These are phyloP conservation scores for Sarcodon aspratus DNA, from an alignment of 768 basidiomycete genomes.

Conservation along the genomic window DNA sequence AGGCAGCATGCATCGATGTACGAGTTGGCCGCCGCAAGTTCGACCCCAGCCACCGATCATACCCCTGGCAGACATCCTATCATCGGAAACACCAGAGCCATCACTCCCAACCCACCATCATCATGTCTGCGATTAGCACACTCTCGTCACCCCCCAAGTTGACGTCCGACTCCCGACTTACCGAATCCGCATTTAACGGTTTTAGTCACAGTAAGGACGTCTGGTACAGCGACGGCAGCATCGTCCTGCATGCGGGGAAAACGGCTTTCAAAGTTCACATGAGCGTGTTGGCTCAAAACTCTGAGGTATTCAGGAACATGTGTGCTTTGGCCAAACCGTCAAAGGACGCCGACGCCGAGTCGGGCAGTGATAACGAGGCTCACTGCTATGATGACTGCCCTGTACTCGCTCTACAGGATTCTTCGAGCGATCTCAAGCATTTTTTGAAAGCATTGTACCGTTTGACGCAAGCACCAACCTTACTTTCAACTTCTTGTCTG, in stretches of 20 bases:
- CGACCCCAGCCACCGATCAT: no score
- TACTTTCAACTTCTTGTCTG: neutral
- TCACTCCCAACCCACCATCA: no score
- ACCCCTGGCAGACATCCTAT: no score
- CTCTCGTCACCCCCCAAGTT: no score
- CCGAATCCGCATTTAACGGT: no score
- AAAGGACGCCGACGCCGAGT: neutral
- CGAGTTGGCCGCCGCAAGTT: no score
- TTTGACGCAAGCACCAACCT: neutral
- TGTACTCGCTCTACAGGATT: slow-evolving; percentile 5
- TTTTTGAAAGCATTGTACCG: slow-evolving; percentile 6
- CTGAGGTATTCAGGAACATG: slow-evolving; percentile 13
- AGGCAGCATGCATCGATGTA: no score
- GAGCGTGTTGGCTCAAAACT: slow-evolving; percentile 7
- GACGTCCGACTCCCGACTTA: no score
- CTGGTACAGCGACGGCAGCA: slow-evolving; percentile 17
- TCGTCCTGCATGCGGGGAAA: slow-evolving; percentile 12
- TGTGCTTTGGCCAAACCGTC: slow-evolving; percentile 10
- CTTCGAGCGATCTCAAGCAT: slow-evolving; percentile 2
- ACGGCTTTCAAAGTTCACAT: slow-evolving; percentile 14
- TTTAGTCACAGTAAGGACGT: slow-evolving; percentile 5
- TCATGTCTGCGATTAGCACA: no score
- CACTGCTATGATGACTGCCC: slow-evolving; percentile 3
- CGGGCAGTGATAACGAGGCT: no score
- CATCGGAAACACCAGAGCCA: no score